Percentiles rank a stretch among this genome's conserved stretches.
These are phyloP conservation scores for Cladosporium sp. DNA, from an alignment of 2,329 filamentous ascomycete genomes.

Conservation along the genomic window DNA sequence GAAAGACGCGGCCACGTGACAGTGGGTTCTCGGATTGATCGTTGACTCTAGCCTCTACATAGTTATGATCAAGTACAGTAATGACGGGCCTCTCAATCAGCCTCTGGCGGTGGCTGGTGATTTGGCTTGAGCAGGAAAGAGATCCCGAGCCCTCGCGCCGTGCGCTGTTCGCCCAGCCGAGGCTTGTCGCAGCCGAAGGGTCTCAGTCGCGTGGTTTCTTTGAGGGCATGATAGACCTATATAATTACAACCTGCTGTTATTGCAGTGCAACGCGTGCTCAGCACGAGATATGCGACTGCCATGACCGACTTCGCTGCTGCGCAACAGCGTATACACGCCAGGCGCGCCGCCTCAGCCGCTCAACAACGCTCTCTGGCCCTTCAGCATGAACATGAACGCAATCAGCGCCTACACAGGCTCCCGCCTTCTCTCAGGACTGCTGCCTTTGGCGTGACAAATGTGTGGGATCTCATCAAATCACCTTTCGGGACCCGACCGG, in stretches of 20 bases:
- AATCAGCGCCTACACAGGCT: constrained; percentile 31
- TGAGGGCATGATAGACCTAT: neutral
- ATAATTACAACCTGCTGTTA: neutral
- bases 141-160: neutral
- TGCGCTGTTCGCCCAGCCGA: neutral
- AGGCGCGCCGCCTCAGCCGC: constrained; percentile 67
- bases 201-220: neutral
- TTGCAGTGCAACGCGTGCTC: too few species aligned
- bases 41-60: too few species aligned
- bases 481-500: constrained; percentile 74
- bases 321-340: constrained; percentile 79
- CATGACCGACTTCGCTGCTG: constrained; percentile 71
- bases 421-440: constrained; percentile 55
- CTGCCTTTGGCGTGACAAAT: constrained; percentile 21
- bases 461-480: constrained; percentile 67
- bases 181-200: neutral
- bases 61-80: too few species aligned
- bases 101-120: constrained; percentile 4
- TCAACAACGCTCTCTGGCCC: constrained; percentile 15
- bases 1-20: neutral
- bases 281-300: neutral
- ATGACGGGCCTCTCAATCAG: neutral
- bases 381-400: constrained; percentile 15
- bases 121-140: neutral
- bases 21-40: neutral